Percentiles rank a stretch among this genome's conserved stretches.
phyloP scores from a whole-genome alignment of 2,329 filamentous ascomycete species.

The Akanthomyces lecanii region DNA sequence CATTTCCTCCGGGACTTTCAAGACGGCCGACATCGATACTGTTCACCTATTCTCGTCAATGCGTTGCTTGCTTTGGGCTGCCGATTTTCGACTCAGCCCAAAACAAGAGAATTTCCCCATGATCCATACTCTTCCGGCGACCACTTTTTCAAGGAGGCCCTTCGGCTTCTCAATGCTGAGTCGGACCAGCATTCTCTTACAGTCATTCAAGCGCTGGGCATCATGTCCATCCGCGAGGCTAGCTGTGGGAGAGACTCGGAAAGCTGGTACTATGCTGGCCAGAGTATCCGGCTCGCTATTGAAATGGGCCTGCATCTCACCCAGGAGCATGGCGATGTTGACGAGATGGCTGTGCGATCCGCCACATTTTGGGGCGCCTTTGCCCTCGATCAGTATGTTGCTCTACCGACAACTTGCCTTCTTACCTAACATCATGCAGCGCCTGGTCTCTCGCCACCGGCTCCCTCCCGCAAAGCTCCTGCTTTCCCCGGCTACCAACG shows the following conservation, averaged over 20 bases:
- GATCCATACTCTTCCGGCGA: slow-evolving; percentile 65
- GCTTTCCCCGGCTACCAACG: slow-evolving; percentile 51
- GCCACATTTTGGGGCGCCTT: slow-evolving; percentile 62
- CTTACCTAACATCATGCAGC: slow-evolving; percentile 32
- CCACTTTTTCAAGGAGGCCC: slow-evolving; percentile 68
- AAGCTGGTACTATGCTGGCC: slow-evolving; percentile 68
- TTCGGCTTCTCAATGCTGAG: slow-evolving; percentile 55
- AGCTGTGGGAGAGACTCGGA: slow-evolving; percentile 69
- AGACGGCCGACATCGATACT: slow-evolving; percentile 58
- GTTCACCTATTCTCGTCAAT: slow-evolving; percentile 63
- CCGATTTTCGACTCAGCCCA: slow-evolving; percentile 62
- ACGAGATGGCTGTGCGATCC: slow-evolving; percentile 54
- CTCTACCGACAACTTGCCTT: slow-evolving; percentile 20
- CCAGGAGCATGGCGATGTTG: slow-evolving; percentile 45
- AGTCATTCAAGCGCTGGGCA: slow-evolving; percentile 68
- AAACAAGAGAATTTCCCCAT: slow-evolving; percentile 57
- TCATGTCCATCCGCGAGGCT: slow-evolving; percentile 72
- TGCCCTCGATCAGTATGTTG: slow-evolving; percentile 59
- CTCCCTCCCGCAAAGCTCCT: slow-evolving; percentile 56
- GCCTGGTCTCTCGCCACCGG: slow-evolving; percentile 64
- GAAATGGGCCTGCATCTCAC: slow-evolving; percentile 65
- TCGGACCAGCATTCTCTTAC: slow-evolving; percentile 59
- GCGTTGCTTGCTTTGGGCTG: slow-evolving; percentile 63
- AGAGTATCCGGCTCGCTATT: slow-evolving; percentile 67
- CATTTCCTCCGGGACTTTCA: slow-evolving; percentile 65